Conservation (phyloP, 202 grass and related monocot species). For the Saccharum hybrid region DNA sequence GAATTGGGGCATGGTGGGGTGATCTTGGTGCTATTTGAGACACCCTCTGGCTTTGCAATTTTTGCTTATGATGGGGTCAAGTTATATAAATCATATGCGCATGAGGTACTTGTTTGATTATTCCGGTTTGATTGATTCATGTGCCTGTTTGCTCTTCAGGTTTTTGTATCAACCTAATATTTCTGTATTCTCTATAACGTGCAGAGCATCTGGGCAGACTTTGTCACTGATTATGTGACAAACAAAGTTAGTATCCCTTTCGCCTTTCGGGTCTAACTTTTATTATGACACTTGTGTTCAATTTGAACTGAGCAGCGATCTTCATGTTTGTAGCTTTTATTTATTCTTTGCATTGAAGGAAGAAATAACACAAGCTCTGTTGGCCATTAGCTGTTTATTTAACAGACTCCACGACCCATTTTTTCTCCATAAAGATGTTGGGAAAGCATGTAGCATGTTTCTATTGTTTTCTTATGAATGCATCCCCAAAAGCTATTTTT, state of each 20-base stretch:
- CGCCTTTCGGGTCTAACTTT: background rate
- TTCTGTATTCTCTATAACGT: no score
- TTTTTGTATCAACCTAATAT: no score
- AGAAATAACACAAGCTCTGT: background rate
- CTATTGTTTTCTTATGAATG: background rate
- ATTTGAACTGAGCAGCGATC: constrained; percentile 15
- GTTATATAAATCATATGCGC: no score
- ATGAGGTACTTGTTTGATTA: no score
- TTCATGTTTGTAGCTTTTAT: background rate
- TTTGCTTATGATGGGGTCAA: no score
- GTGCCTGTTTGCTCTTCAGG: no score
- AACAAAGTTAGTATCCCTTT: background rate
- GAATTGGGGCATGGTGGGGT: no score
- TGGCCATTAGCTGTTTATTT: background rate
- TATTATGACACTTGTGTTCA: background rate
- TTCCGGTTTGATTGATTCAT: no score
- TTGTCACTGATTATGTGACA: background rate
- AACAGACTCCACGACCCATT: background rate
- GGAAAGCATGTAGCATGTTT: background rate
- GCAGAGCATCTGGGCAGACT: constrained; percentile 33
- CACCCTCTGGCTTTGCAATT: no score
- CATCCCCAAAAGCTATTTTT: no score
- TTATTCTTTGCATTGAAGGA: background rate
- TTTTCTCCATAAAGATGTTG: background rate
- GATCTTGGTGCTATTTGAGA: no score